A percentile compares a stretch with the other conserved stretches of the same genome.
phyloP scores from a whole-genome alignment of 495 filamentous ascomycete species.

The Pyronema omphalodes region DNA sequence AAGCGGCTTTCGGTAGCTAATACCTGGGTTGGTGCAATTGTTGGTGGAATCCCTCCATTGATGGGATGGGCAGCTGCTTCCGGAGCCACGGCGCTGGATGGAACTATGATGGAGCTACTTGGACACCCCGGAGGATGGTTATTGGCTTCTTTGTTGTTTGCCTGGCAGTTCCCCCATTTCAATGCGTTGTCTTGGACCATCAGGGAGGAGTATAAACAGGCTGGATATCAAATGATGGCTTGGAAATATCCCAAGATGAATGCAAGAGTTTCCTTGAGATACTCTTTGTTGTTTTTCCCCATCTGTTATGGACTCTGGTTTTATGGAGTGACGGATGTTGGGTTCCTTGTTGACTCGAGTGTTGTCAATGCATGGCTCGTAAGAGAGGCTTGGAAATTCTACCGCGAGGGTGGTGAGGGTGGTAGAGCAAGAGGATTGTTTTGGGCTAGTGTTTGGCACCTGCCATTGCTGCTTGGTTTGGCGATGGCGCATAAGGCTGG shows the following conservation, averaged over 20 bases:
- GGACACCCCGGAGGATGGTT: conserved; percentile 76
- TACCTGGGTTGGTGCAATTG: conserved; percentile 86
- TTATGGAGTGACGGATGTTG: conserved; percentile 67
- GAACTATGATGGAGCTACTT: conserved; percentile 43
- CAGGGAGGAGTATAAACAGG: conserved; percentile 69
- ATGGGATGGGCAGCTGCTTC: conserved; percentile 97
- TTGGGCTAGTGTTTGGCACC: conserved; percentile 95
- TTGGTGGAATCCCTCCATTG: conserved; percentile 82
- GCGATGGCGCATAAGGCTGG: conserved; percentile 91
- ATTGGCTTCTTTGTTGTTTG: conserved; percentile 64
- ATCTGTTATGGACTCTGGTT: conserved; percentile 70
- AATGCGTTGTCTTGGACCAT: conserved; percentile 79
- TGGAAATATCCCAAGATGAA: conserved; percentile 78
- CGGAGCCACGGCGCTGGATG: conserved; percentile 28
- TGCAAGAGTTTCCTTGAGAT: conserved; percentile 67
- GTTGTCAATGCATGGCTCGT: conserved; percentile 77
- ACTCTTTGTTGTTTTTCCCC: conserved; percentile 73
- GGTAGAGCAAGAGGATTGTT: conserved; percentile 75
- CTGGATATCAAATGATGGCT: conserved; percentile 77
- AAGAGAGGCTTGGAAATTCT: conserved; percentile 66
- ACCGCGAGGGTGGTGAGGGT: conserved; percentile 53
- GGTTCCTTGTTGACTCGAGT: conserved; percentile 62
- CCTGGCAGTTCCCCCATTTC: conserved; percentile 98
- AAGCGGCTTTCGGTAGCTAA: conserved; percentile 77
- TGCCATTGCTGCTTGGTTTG: conserved; percentile 76